These are phyloP conservation scores for Heritiera fomes DNA, from an alignment of 345 rosid genomes.

Conservation along the genomic window DNA sequence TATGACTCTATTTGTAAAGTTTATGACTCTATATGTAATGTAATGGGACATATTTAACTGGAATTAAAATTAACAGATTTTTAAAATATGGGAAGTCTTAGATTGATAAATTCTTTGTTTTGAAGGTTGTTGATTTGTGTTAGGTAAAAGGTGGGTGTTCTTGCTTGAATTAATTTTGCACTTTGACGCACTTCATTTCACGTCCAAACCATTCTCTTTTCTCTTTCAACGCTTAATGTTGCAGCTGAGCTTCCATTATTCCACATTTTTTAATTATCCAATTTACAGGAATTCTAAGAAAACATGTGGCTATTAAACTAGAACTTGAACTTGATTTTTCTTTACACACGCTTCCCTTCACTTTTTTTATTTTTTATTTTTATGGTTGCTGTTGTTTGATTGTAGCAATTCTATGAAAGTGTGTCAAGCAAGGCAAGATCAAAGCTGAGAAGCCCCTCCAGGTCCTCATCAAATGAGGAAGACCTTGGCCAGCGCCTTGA, in stretches of 20 bases:
- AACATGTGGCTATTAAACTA: neutral
- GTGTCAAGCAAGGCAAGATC: constrained; percentile 85
- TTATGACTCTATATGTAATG: neutral
- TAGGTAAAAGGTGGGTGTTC: constrained; percentile 22
- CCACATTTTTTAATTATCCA: neutral
- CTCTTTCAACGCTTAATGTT: neutral
- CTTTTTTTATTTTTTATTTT: neutral
- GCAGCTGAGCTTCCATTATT: neutral
- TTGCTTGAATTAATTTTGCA: constrained; percentile 12
- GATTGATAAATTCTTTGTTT: constrained; percentile 5
- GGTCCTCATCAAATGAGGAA: constrained; percentile 71
- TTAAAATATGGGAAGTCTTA: neutral
- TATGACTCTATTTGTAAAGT: neutral
- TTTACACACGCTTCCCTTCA: neutral
- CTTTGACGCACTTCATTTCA: constrained; percentile 4
- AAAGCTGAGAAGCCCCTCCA: constrained; percentile 79
- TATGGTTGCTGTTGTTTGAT: neutral
- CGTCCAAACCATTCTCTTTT: constrained; percentile 7
- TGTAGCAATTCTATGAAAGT: constrained; percentile 85
- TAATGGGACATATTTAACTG: neutral
- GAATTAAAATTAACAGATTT: neutral
- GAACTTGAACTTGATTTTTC: neutral
- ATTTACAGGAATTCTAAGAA: neutral
- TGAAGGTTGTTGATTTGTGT: constrained; percentile 24
- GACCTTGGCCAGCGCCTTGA: constrained; percentile 92